Percentiles rank a stretch among this genome's conserved stretches.
Evolutionary conservation across 768 basidiomycete species (phyloP).

Genomic region (Mycena leptocephala): DNA sequence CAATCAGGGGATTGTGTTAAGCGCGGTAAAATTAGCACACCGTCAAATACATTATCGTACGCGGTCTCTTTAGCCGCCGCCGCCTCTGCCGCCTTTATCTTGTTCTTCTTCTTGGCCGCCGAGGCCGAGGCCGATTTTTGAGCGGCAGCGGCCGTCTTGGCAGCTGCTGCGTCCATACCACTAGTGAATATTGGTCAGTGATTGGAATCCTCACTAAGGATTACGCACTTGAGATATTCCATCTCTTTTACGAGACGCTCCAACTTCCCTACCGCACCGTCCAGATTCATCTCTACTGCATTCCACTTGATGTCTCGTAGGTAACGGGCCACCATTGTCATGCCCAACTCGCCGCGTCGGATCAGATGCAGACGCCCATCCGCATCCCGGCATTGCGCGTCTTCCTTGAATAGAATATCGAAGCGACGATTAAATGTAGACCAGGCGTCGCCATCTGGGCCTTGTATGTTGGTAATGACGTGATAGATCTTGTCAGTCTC

Average conservation of each 20-base stretch:
- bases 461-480: conserved; percentile 2
- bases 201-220: not conserved
- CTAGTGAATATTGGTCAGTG: not conserved
- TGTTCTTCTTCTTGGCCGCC: no score
- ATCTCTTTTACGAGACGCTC: conserved; percentile 15
- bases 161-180: not conserved
- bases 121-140: no score
- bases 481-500: conserved; percentile 11
- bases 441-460: not conserved
- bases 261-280: not conserved
- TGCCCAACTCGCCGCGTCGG: conserved; percentile 12
- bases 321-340: not conserved
- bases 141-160: not conserved
- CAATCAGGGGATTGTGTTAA: not conserved
- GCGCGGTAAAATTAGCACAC: not conserved
- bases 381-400: not conserved
- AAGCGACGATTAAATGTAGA: conserved; percentile 21
- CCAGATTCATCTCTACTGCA: not conserved
- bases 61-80: not conserved
- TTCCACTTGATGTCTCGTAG: conserved; percentile 16
- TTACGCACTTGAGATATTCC: conserved; percentile 13
- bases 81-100: no score
- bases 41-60: not conserved
- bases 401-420: conserved; percentile 22
- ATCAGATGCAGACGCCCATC: conserved; percentile 8